Base-by-base conservation (phyloP, 1,284 basidiomycete genomes). In the Porodaedalea pini region DNA sequence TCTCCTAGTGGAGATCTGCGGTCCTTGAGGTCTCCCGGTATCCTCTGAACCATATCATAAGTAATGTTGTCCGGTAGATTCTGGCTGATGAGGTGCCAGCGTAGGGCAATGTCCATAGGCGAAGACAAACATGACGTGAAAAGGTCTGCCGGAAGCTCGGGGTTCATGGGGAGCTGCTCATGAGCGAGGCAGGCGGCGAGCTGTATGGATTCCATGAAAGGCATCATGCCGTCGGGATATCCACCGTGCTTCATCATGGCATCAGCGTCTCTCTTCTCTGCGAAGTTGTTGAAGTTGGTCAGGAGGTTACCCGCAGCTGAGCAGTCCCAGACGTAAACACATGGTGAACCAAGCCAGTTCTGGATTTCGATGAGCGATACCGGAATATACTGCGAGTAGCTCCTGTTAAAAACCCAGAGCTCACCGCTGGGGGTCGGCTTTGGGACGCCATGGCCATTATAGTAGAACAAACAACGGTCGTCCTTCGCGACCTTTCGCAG, bases 271-370 rank as follows among this genome's bases (percentile, higher is more conserved):
- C 92, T 84, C 50, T 88, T 80, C 66, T 92, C 85, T 1, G 93
- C 93, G 63, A 94, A 91, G 60, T 82, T 82, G 68, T 90, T 90
- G 72, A 97, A 98, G 72, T 97, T 98, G 62, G 83, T 82, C 45
- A 99, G 78, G 49, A 99, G 86, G 70, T 98, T 88, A 0, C 96
- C 96, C 0, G 97, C 95, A 6, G 93, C 90, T 11, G 94, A 97
- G 68, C 96, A 98, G 69, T 99, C 96, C 96, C 96, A 99, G 54
- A 99, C 93, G 68, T 96, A 99, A 56, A 99, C 94, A 54, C 92
- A 95, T 0, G 97, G 96, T 2, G 93, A 93, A 3, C 91, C 91
- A 1, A 95, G 74, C 93, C 94, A 97, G 41, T 80, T 83, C 70
- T 97, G 94, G 10, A 98, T 78, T 66, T 98, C 95, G 70, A 91